Conservation (phyloP, 202 grass and related monocot species). For the Zoysia matrella region DNA sequence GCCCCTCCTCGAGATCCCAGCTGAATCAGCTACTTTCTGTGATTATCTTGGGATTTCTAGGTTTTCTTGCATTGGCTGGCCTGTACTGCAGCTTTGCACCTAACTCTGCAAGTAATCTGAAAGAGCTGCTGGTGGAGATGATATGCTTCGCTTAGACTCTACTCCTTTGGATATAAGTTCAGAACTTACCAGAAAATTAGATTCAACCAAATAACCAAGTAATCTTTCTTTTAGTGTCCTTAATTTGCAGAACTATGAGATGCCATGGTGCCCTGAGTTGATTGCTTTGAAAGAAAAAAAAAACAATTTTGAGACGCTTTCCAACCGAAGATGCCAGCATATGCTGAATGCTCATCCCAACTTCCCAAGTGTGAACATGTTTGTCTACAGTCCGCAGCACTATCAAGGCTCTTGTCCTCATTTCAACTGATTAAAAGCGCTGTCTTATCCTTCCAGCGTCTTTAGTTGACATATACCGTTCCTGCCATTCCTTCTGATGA, state of each 20-base stretch:
- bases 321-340: constrained; percentile 26
- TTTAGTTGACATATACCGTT: not conserved
- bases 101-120: constrained; percentile 41
- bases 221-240: not conserved
- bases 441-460: constrained; percentile 31
- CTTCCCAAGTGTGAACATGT: constrained; percentile 35
- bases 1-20: constrained; percentile 51
- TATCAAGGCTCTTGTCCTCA: constrained; percentile 21
- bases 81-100: constrained; percentile 16
- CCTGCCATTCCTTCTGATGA: too few species aligned
- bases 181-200: constrained; percentile 27
- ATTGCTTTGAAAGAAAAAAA: constrained; percentile 16
- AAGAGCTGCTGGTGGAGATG: constrained; percentile 7
- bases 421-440: constrained; percentile 34
- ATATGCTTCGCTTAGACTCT: constrained; percentile 51
- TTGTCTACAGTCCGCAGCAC: not conserved
- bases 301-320: not conserved
- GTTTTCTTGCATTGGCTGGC: constrained; percentile 40
- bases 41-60: constrained; percentile 34
- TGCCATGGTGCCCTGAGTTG: constrained; percentile 21
- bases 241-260: constrained; percentile 20
- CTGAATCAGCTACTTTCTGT: constrained; percentile 14
- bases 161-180: constrained; percentile 41
- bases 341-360: constrained; percentile 27
- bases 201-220: constrained; percentile 17